Evolutionary conservation across 2,329 filamentous ascomycete genomes (phyloP).

Genomic region (Aspergillus quadrilineatus): DNA sequence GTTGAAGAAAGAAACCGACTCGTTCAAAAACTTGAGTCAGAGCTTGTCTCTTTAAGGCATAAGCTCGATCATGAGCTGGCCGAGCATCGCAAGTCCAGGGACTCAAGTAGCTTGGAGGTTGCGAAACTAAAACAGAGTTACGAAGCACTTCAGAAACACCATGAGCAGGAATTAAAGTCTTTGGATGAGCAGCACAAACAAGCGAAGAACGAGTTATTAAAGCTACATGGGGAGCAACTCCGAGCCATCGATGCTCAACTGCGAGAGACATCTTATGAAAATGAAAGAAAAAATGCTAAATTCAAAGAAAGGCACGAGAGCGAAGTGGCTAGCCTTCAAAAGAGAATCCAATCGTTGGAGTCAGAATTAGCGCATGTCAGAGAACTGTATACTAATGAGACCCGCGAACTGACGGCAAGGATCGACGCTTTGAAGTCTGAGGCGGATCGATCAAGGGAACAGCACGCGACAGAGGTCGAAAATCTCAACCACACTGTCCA

Average conservation of each 20-base stretch:
- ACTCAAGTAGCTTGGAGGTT: slow-evolving; percentile 56
- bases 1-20: slow-evolving; percentile 69
- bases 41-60: slow-evolving; percentile 55
- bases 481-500: slow-evolving; percentile 61
- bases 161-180: slow-evolving; percentile 64
- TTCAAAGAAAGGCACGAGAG: slow-evolving; percentile 52
- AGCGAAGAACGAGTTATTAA: slow-evolving; percentile 42
- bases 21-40: slow-evolving; percentile 57
- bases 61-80: slow-evolving; percentile 68
- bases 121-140: slow-evolving; percentile 64
- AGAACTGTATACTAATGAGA: slow-evolving; percentile 53
- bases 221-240: slow-evolving; percentile 47
- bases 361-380: slow-evolving; percentile 50
- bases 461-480: slow-evolving; percentile 59
- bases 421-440: slow-evolving; percentile 57
- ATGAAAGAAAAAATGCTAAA: slow-evolving; percentile 40
- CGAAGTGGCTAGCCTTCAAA: slow-evolving; percentile 63
- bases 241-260: slow-evolving; percentile 51
- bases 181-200: slow-evolving; percentile 51
- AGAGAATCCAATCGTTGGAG: slow-evolving; percentile 61
- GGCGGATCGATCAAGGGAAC: slow-evolving; percentile 56
- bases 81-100: slow-evolving; percentile 67
- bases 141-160: slow-evolving; percentile 67
- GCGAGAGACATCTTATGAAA: slow-evolving; percentile 43
- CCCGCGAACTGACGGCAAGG: slow-evolving; percentile 57